phyloP scores from a whole-genome alignment of 345 rosid species.

The Psidium friedrichsthalianum region DNA sequence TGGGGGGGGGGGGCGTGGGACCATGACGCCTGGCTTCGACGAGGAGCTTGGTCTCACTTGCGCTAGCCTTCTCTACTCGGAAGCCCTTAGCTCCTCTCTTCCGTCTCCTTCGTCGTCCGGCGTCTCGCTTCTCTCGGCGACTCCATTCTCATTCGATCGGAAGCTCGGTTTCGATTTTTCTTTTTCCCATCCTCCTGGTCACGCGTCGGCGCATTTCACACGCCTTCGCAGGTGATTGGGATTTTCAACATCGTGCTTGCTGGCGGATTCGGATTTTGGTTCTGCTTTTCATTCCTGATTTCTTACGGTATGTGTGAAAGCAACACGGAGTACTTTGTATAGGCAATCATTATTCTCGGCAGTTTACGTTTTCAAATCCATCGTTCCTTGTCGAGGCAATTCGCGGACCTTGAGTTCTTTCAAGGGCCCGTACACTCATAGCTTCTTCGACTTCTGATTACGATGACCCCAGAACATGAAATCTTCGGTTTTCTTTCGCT shows the following conservation, averaged over 20 bases:
- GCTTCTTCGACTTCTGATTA: background rate
- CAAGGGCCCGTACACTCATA: too few relatives aligned
- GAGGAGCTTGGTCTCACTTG: conserved; percentile 97
- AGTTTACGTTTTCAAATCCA: too few relatives aligned
- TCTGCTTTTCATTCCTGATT: background rate
- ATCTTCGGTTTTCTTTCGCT: background rate
- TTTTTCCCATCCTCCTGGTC: background rate
- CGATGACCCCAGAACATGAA: background rate
- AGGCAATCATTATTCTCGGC: background rate
- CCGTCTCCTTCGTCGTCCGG: background rate
- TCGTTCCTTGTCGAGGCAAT: too few relatives aligned
- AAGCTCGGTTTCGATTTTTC: background rate
- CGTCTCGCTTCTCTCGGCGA: background rate
- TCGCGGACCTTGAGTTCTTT: too few relatives aligned
- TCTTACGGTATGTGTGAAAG: background rate
- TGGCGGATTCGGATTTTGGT: background rate
- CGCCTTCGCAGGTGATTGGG: background rate
- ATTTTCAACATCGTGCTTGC: background rate
- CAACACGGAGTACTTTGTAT: background rate
- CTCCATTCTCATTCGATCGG: background rate
- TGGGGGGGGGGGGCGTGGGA: too few relatives aligned
- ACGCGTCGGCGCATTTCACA: background rate
- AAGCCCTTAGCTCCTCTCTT: background rate
- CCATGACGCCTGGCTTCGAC: conserved; percentile 49
- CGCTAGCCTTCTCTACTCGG: conserved; percentile 82